These are phyloP conservation scores for Achlya hypogyna DNA, from an alignment of 352 stramenopile species.

Conservation along the genomic window DNA sequence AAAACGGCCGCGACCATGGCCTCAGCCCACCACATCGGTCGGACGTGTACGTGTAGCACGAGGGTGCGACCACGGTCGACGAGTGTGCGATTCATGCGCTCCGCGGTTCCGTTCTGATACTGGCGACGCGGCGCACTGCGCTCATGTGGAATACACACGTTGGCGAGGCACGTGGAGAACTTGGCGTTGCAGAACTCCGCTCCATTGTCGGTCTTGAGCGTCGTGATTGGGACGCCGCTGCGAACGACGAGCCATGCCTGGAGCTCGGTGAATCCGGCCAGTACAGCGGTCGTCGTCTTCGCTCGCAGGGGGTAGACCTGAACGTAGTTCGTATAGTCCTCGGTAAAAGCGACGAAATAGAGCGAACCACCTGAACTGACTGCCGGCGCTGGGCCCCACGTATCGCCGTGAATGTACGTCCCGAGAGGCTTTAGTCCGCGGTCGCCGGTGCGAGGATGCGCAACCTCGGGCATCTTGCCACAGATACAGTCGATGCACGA, in stretches of 20 bases:
- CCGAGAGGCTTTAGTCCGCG: constrained; percentile 18
- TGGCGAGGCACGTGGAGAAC: constrained; percentile 10
- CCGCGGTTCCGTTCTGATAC: constrained; percentile 23
- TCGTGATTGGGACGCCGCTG: constrained; percentile 8
- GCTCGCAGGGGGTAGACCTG: not conserved
- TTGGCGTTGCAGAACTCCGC: constrained; percentile 20
- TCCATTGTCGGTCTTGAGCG: constrained; percentile 23
- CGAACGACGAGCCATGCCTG: constrained; percentile 11
- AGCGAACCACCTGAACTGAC: constrained; percentile 17
- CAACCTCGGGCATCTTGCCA: constrained; percentile 15
- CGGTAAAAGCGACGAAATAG: constrained; percentile 24
- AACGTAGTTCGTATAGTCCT: constrained; percentile 21
- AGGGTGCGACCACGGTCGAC: constrained; percentile 18
- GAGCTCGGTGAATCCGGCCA: constrained; percentile 15
- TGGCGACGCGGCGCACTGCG: constrained; percentile 11
- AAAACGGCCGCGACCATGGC: not conserved
- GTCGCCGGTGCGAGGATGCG: constrained; percentile 2
- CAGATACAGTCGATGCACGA: no score
- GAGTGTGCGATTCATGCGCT: constrained; percentile 24
- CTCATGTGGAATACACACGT: constrained; percentile 19
- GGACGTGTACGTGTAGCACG: constrained; percentile 5
- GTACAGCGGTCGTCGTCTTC: constrained; percentile 1
- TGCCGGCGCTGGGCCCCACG: constrained; percentile 19
- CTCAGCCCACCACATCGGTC: not conserved
- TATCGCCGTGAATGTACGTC: constrained; percentile 18